A percentile compares a stretch with the other conserved stretches of the same genome.
Evolutionary conservation across 306 rosid species (phyloP).

Genomic region (Ziziphus jujuba): DNA sequence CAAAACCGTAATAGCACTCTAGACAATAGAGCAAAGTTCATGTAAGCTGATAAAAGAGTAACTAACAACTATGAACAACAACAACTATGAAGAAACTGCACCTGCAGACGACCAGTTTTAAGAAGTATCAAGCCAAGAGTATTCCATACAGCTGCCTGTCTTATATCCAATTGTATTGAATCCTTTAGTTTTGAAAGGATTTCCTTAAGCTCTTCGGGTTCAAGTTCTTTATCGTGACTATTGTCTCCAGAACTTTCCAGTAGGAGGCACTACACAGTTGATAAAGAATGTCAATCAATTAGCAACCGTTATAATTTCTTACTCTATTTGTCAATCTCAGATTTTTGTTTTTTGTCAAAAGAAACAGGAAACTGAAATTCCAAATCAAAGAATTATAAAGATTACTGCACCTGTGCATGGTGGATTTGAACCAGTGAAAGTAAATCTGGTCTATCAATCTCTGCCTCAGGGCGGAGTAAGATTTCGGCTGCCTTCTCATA

Average conservation of each 20-base stretch:
- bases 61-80: constrained; percentile 12
- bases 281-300: constrained; percentile 41
- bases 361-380: not conserved
- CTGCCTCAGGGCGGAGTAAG: constrained; percentile 70
- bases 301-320: constrained; percentile 1
- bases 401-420: constrained; percentile 82
- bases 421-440: constrained; percentile 89
- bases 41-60: constrained; percentile 27
- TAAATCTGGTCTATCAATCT: constrained; percentile 74
- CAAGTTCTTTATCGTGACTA: constrained; percentile 78
- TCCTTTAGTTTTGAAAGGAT: constrained; percentile 72
- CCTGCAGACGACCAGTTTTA: constrained; percentile 85
- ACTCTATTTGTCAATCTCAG: not conserved
- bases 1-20: constrained; percentile 86
- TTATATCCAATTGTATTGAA: constrained; percentile 70
- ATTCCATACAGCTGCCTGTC: constrained; percentile 95
- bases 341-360: not conserved
- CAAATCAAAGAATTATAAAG: constrained; percentile 5
- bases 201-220: constrained; percentile 75
- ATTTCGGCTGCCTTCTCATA: constrained; percentile 93
- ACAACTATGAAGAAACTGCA: constrained; percentile 22
- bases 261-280: constrained; percentile 68
- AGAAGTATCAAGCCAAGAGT: constrained; percentile 84
- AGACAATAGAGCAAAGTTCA: constrained; percentile 27
- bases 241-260: constrained; percentile 74